Percentiles rank a stretch among this genome's conserved stretches.
phyloP scores from a whole-genome alignment of 2,329 filamentous ascomycete genomes.

The Clonostachys rosea region DNA sequence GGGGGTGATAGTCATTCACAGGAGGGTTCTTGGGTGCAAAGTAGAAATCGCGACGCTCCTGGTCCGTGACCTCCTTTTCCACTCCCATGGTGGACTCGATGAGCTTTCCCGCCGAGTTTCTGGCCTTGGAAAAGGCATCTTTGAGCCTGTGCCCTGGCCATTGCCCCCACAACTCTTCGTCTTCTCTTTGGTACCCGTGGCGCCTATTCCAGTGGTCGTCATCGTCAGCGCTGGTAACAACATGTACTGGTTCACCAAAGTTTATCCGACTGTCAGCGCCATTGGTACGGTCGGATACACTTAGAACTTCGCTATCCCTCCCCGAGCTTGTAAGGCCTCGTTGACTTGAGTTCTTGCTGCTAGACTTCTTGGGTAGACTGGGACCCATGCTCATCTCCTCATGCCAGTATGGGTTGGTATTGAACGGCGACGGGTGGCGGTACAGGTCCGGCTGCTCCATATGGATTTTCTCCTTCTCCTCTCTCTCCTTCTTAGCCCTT shows the following conservation, averaged over 20 bases:
- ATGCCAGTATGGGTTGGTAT: conserved; percentile 83
- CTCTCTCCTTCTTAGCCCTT: conserved; percentile 63
- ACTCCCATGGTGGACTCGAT: conserved; percentile 47
- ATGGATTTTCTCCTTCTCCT: conserved; percentile 60
- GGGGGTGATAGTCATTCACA: conserved; percentile 82
- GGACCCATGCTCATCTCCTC: conserved; percentile 85
- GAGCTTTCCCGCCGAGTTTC: conserved; percentile 47
- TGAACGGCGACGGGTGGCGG: conserved; percentile 75
- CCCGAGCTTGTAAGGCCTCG: conserved; percentile 54
- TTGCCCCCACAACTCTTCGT: conserved; percentile 80
- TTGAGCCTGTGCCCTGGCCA: conserved; percentile 53
- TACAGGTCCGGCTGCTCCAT: conserved; percentile 70
- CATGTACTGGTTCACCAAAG: conserved; percentile 29
- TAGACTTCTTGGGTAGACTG: conserved; percentile 59
- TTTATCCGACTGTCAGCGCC: conserved; percentile 1
- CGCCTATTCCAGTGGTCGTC: conserved; percentile 66
- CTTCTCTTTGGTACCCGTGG: conserved; percentile 75
- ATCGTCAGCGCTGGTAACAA: conserved; percentile 36
- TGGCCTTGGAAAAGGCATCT: conserved; percentile 55
- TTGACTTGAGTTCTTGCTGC: conserved; percentile 53
- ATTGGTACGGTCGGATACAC: conserved; percentile 30
- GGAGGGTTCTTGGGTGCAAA: conserved; percentile 60
- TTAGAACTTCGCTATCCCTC: conserved; percentile 45
- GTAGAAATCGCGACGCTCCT: conserved; percentile 57
- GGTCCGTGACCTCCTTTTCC: conserved; percentile 46